Evolutionary conservation across 805 yeast genomes (phyloP).

Genomic region (Wickerhamomyces rabaulensis): DNA sequence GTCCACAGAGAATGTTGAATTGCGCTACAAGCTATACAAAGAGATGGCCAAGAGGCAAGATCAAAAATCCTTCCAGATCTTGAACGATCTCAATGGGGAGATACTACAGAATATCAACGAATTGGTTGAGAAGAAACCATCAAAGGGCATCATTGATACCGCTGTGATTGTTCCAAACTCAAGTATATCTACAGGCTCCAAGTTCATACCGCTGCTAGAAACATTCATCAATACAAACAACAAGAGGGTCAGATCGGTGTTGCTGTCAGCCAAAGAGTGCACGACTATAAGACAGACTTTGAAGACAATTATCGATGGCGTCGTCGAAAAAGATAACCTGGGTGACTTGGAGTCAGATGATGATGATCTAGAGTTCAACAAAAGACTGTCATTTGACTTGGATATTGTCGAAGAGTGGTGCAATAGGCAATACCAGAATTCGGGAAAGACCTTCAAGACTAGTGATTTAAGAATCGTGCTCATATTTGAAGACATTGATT

Average conservation of each 20-base stretch:
- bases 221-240: conserved; percentile 4
- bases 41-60: conserved; percentile 13
- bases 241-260: conserved; percentile 10
- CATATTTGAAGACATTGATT: conserved; percentile 23
- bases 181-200: conserved; percentile 15
- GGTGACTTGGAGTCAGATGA: conserved; percentile 8
- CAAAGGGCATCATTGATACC: conserved; percentile 10
- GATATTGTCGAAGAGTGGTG: conserved; percentile 24
- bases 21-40: conserved; percentile 13
- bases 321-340: conserved; percentile 1
- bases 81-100: conserved; percentile 13
- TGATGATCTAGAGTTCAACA: conserved; percentile 13
- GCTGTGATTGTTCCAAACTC: conserved; percentile 18
- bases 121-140: conserved; percentile 3
- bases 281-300: conserved; percentile 21
- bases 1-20: conserved; percentile 7
- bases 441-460: background rate
- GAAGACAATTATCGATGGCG: conserved; percentile 16
- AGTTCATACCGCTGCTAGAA: conserved; percentile 12
- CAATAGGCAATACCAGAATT: conserved; percentile 3
- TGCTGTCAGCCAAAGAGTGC: conserved; percentile 21
- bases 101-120: conserved; percentile 10
- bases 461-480: conserved; percentile 16
- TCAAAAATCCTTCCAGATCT: conserved; percentile 7
- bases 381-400: conserved; percentile 20